A percentile compares a stretch with the other conserved stretches of the same genome.
Evolutionary conservation across 805 yeast species (phyloP).

Genomic region (Lipomyces orientalis): DNA sequence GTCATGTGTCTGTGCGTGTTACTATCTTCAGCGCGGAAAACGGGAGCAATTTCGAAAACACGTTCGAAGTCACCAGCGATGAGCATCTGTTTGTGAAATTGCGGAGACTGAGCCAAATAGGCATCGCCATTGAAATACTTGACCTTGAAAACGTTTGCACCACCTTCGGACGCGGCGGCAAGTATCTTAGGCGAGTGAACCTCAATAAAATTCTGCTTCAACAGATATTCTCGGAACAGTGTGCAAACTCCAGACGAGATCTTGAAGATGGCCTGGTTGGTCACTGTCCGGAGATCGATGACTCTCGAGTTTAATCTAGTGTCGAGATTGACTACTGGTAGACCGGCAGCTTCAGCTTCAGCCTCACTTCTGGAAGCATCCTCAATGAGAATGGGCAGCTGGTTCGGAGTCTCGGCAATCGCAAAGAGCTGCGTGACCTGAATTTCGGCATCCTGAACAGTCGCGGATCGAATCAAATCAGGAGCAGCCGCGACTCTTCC

Average conservation of each 20-base stretch:
- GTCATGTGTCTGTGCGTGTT: conserved; percentile 99
- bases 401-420: conserved; percentile 86
- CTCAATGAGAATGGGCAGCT: conserved; percentile 91
- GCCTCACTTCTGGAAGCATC: conserved; percentile 96
- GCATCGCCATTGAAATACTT: conserved; percentile 92
- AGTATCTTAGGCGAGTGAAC: conserved; percentile 95
- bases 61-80: conserved; percentile 97
- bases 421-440: conserved; percentile 73
- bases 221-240: conserved; percentile 87
- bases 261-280: conserved; percentile 96
- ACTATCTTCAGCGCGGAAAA: conserved; percentile 98
- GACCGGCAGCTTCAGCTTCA: conserved; percentile 79
- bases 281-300: conserved; percentile 93
- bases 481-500: conserved; percentile 85
- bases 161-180: conserved; percentile 97
- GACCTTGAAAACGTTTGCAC: conserved; percentile 94
- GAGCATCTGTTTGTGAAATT: conserved; percentile 95
- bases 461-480: conserved; percentile 86
- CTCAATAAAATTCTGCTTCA: conserved; percentile 74
- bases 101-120: conserved; percentile 97
- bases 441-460: conserved; percentile 89
- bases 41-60: conserved; percentile 96
- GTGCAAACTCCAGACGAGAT: conserved; percentile 88
- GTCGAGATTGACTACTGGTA: conserved; percentile 93
- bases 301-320: conserved; percentile 95